phyloP scores from a whole-genome alignment of 345 rosid genomes.

The Lepidium sativum region DNA sequence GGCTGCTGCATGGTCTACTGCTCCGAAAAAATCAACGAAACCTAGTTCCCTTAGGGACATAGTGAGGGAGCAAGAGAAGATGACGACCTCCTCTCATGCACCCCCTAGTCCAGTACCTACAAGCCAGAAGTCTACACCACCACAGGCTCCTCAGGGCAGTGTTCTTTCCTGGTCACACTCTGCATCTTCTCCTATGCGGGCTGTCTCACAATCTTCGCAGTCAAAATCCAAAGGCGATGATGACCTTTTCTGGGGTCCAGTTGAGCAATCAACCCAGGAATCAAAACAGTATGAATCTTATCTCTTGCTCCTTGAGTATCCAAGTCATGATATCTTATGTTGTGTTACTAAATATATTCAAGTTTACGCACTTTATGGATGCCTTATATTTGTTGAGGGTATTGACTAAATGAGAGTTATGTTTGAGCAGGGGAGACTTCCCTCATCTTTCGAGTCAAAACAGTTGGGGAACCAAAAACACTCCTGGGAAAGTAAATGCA shows the following conservation, averaged over 20 bases:
- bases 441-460: slow-evolving; percentile 52
- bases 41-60: slow-evolving; percentile 85
- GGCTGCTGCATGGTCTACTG: slow-evolving; percentile 85
- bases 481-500: slow-evolving; percentile 45
- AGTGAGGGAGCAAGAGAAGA: slow-evolving; percentile 85
- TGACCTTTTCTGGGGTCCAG: slow-evolving; percentile 94
- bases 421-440: slow-evolving; percentile 49
- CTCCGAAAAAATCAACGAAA: slow-evolving; percentile 47
- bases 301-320: slow-evolving; percentile 5
- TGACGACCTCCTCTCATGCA: slow-evolving; percentile 34
- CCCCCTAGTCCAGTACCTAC: slow-evolving; percentile 40
- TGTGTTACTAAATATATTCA: background rate
- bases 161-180: slow-evolving; percentile 48
- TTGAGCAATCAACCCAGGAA: slow-evolving; percentile 69
- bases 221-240: slow-evolving; percentile 68
- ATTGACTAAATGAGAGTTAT: background rate
- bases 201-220: slow-evolving; percentile 43
- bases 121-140: slow-evolving; percentile 49
- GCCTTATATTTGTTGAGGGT: background rate
- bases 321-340: background rate
- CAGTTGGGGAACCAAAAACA: slow-evolving; percentile 67
- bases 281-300: slow-evolving; percentile 51
- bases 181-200: slow-evolving; percentile 53
- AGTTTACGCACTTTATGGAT: background rate
- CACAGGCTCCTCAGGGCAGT: slow-evolving; percentile 36